These are phyloP conservation scores for Acacia melanoxylon DNA, from an alignment of 306 rosid genomes.

Conservation along the genomic window DNA sequence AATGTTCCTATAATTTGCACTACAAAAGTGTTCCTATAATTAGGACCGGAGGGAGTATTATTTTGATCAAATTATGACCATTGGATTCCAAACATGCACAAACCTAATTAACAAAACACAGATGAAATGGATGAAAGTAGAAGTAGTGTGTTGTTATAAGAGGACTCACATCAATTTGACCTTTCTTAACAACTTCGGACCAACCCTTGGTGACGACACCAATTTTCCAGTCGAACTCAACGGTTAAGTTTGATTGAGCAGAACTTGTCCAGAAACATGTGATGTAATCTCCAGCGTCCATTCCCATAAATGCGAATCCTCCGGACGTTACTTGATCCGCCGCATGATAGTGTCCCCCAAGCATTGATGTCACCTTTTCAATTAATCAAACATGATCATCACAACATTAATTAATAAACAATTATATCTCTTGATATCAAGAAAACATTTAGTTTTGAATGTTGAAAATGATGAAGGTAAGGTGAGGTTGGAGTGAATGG, in stretches of 20 bases:
- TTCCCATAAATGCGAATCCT: conserved; percentile 53
- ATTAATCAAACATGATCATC: not conserved
- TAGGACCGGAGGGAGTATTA: no score
- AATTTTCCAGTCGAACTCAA: conserved; percentile 74
- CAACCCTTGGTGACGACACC: conserved; percentile 65
- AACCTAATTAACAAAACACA: not conserved
- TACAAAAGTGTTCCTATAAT: no score
- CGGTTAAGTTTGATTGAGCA: conserved; percentile 37
- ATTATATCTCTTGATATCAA: no score
- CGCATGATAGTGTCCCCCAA: conserved; percentile 46
- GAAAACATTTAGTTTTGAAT: no score
- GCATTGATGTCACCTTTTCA: conserved; percentile 52
- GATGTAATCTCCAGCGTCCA: conserved; percentile 54
- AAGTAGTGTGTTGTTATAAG: not conserved
- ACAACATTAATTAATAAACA: not conserved
- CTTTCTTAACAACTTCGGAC: conserved; percentile 67
- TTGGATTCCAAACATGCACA: not conserved
- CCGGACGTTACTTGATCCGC: conserved; percentile 50
- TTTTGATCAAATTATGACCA: no score
- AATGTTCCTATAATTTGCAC: no score
- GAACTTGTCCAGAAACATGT: conserved; percentile 53
- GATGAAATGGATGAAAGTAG: not conserved
- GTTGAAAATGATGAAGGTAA: no score
- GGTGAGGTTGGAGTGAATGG: no score
- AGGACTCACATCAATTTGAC: conserved; percentile 52